Evolutionary conservation across 2,329 filamentous ascomycete species (phyloP).

Genomic region (Cyphellophora europaea): DNA sequence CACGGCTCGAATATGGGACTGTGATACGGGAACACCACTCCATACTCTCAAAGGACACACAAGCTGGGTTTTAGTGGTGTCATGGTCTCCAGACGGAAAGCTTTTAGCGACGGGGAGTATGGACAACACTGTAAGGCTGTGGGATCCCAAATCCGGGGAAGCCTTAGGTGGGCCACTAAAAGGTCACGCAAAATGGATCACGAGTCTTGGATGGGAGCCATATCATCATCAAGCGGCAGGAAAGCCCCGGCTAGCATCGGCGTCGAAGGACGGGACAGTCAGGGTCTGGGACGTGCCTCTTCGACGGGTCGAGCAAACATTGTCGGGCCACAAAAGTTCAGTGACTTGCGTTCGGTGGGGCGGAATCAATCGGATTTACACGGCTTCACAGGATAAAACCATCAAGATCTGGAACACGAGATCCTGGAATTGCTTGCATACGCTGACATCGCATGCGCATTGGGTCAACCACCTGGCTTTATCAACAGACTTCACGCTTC

Average conservation of each 20-base stretch:
- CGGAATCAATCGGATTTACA: conserved; percentile 76
- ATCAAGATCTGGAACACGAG: conserved; percentile 82
- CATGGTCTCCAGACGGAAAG: conserved; percentile 75
- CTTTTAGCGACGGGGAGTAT: conserved; percentile 83
- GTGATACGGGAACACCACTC: conserved; percentile 81
- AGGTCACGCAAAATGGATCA: conserved; percentile 85
- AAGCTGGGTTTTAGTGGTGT: conserved; percentile 80
- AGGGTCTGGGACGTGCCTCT: conserved; percentile 78
- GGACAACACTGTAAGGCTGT: conserved; percentile 84
- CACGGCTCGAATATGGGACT: conserved; percentile 89
- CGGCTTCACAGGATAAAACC: conserved; percentile 81
- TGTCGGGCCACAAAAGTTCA: conserved; percentile 80
- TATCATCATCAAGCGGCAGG: conserved; percentile 70
- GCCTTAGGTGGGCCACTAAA: conserved; percentile 62
- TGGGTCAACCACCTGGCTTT: conserved; percentile 94
- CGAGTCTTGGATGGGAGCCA: conserved; percentile 83
- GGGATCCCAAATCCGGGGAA: conserved; percentile 72
- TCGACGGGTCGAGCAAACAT: conserved; percentile 67
- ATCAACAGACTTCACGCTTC: conserved; percentile 81
- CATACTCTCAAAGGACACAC: conserved; percentile 80
- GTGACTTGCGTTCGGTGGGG: conserved; percentile 94
- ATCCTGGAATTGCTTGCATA: conserved; percentile 71
- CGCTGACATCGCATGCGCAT: conserved; percentile 73
- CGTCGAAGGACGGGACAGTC: conserved; percentile 82
- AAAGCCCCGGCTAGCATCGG: conserved; percentile 72